Evolutionary conservation across 805 yeast genomes (phyloP).

Genomic region (Kuraishia ogatae): DNA sequence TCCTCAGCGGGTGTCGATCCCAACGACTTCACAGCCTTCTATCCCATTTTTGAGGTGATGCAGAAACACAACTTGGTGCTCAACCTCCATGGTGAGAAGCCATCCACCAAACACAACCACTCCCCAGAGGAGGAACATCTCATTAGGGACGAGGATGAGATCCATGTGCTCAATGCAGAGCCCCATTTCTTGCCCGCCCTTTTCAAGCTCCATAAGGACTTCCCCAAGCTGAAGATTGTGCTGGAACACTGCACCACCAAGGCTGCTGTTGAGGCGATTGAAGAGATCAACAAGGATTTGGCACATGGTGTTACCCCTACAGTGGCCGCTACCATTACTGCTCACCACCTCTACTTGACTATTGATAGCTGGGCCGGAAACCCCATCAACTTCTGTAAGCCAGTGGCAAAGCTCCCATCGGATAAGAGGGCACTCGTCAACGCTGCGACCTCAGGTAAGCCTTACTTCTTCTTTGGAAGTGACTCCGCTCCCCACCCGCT

Average conservation of each 20-base stretch:
- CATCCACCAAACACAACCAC: conserved; percentile 32
- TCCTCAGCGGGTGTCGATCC: conserved; percentile 89
- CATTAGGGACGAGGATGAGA: conserved; percentile 38
- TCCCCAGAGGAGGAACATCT: conserved; percentile 19
- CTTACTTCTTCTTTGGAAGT: conserved; percentile 92
- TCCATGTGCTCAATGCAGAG: conserved; percentile 92
- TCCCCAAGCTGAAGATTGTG: conserved; percentile 80
- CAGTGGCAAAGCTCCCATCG: conserved; percentile 88
- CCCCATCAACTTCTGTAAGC: conserved; percentile 92
- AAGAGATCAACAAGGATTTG: conserved; percentile 46
- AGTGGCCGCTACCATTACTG: conserved; percentile 92
- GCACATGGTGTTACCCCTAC: conserved; percentile 26
- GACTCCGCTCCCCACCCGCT: conserved; percentile 98
- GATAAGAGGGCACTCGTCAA: conserved; percentile 73
- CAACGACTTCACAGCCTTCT: conserved; percentile 80
- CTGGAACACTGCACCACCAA: conserved; percentile 93
- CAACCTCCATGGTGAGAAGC: conserved; percentile 94
- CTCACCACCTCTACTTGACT: conserved; percentile 85
- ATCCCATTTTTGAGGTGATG: conserved; percentile 87
- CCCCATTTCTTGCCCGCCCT: conserved; percentile 87
- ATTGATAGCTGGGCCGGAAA: conserved; percentile 97
- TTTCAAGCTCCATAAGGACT: conserved; percentile 63
- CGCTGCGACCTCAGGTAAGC: conserved; percentile 89
- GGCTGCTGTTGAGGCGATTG: conserved; percentile 76
- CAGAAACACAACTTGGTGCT: conserved; percentile 68